These are phyloP conservation scores for Aspergillus neoniger DNA, from an alignment of 2,329 filamentous ascomycete species.

Conservation along the genomic window DNA sequence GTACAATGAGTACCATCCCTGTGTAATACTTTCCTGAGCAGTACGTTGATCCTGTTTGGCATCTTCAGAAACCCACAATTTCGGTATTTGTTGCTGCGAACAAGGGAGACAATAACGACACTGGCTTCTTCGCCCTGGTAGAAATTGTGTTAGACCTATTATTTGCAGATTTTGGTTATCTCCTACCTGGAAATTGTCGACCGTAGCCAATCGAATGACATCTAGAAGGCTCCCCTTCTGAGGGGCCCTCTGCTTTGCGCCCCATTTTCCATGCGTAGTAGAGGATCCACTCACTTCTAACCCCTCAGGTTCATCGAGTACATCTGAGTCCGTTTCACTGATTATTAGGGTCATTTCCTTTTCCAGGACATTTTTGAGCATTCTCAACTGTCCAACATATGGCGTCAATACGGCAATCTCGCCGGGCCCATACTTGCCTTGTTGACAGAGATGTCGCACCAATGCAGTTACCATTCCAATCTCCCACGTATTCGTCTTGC, in stretches of 20 bases:
- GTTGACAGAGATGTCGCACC: constrained; percentile 22
- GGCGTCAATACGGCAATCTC: constrained; percentile 27
- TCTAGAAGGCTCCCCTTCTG: background rate
- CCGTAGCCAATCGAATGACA: constrained; percentile 5
- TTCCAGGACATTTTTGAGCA: constrained; percentile 11
- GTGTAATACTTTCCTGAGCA: constrained; percentile 1
- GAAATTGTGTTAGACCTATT: background rate
- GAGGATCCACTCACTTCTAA: background rate
- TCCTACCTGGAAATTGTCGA: constrained; percentile 16
- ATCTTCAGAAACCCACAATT: constrained; percentile 12
- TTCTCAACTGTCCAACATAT: constrained; percentile 21
- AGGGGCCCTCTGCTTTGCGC: background rate
- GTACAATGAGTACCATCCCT: too few species aligned
- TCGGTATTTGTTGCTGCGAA: constrained; percentile 11
- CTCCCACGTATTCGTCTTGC: constrained; percentile 23
- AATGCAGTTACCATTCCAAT: constrained; percentile 24
- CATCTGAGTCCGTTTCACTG: background rate
- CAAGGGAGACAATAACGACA: constrained; percentile 11
- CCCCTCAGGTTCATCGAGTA: background rate
- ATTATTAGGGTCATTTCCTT: constrained; percentile 7
- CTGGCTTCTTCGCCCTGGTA: constrained; percentile 13
- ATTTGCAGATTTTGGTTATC: too few species aligned
- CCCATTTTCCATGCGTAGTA: background rate
- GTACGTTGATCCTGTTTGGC: constrained; percentile 13
- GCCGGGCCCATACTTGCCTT: constrained; percentile 24